Evolutionary conservation across 331 rosid species (phyloP).

Genomic region (Stylosanthes scabra): DNA sequence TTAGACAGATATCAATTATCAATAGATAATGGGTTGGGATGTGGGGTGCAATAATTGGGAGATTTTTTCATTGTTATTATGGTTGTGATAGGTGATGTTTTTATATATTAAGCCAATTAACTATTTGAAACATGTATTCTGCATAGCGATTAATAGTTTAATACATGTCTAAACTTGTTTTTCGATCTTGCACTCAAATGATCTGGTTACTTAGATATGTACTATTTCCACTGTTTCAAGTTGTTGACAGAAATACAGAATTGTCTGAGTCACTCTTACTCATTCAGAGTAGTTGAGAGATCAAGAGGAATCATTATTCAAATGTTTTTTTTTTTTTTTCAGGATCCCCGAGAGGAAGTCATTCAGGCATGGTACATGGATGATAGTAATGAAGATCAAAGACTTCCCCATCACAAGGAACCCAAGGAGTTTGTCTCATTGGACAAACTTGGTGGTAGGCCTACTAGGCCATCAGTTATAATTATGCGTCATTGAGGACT

Average conservation of each 20-base stretch:
- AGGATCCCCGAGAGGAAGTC: slow-evolving; percentile 96
- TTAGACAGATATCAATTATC: no score
- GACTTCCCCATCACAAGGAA: slow-evolving; percentile 88
- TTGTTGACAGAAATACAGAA: neutral
- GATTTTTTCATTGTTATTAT: neutral
- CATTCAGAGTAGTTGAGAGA: neutral
- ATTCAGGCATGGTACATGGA: slow-evolving; percentile 99
- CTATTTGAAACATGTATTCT: neutral
- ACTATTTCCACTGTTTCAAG: neutral
- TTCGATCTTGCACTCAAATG: slow-evolving; percentile 2
- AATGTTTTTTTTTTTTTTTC: slow-evolving; percentile 13
- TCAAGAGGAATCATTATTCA: slow-evolving; percentile 20
- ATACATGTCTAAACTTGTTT: neutral
- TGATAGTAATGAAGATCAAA: slow-evolving; percentile 89
- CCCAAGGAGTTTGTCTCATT: slow-evolving; percentile 86
- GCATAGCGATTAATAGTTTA: neutral
- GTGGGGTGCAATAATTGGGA: slow-evolving; percentile 2
- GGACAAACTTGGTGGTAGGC: slow-evolving; percentile 75
- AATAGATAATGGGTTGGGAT: neutral
- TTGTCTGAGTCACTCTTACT: slow-evolving; percentile 6
- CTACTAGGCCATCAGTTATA: slow-evolving; percentile 49
- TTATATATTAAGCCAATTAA: neutral
- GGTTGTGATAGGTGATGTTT: neutral
- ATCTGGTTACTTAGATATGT: slow-evolving; percentile 4
- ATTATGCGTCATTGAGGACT: slow-evolving; percentile 12